Conservation (phyloP, 345 rosid genomes). For the Eucalyptus erythrocorys region DNA sequence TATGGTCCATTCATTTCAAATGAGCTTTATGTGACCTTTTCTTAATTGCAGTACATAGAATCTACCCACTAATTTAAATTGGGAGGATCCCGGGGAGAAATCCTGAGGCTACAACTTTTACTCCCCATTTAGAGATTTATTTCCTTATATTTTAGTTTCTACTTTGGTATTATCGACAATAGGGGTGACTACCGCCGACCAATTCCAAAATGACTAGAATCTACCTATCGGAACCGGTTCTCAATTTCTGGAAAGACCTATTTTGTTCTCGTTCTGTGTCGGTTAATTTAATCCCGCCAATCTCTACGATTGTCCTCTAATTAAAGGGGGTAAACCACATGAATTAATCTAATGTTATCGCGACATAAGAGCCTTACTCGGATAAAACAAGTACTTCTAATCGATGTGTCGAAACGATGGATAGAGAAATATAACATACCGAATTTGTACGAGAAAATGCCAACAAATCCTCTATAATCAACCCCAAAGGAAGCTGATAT, state of each 20-base stretch:
- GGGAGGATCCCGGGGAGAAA: not conserved
- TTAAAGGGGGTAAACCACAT: not conserved
- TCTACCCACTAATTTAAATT: not conserved
- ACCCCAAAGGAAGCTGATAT: not conserved
- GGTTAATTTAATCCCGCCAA: not conserved
- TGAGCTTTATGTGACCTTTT: not conserved
- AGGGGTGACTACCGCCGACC: fast-evolving
- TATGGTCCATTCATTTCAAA: not conserved
- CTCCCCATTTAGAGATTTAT: not conserved
- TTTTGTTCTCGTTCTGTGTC: not conserved
- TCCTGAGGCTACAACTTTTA: not conserved
- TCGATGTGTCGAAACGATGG: not conserved
- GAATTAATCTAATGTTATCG: not conserved
- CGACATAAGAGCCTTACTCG: not conserved
- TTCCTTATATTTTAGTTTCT: not conserved
- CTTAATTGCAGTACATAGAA: not conserved
- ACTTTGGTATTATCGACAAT: not conserved
- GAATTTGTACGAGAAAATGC: not conserved
- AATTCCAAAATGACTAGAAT: not conserved
- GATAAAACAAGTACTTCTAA: not conserved
- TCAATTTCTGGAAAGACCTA: not conserved
- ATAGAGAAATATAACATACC: not conserved
- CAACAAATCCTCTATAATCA: not conserved
- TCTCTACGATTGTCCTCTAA: not conserved
- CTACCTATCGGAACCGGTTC: not conserved